phyloP scores from a whole-genome alignment of 306 rosid species.

The Trichosanthes truncata region DNA sequence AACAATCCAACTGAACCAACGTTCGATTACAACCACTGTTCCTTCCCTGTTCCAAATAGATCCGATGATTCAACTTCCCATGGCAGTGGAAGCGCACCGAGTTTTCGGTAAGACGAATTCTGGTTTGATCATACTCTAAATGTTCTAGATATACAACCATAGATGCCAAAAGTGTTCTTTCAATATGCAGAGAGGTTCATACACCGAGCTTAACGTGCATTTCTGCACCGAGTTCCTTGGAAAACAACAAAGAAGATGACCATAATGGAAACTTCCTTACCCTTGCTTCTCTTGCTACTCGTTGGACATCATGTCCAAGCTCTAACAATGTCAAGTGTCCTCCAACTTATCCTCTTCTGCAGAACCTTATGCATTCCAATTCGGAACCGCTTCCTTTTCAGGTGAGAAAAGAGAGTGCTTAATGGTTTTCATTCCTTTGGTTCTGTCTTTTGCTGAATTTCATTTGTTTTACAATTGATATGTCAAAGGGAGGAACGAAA shows the following conservation, averaged over 20 bases:
- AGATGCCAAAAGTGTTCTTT: not conserved
- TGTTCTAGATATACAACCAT: not conserved
- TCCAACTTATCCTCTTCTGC: not conserved
- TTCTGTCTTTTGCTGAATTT: not conserved
- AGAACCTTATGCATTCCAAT: not conserved
- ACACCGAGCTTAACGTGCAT: not conserved
- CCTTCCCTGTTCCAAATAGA: slow-evolving; percentile 25
- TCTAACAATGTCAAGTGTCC: not conserved
- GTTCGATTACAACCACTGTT: slow-evolving; percentile 26
- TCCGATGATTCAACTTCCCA: slow-evolving; percentile 22
- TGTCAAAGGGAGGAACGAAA: slow-evolving; percentile 20
- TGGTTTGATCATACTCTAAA: slow-evolving; percentile 10
- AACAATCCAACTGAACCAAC: slow-evolving; percentile 29
- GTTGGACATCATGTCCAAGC: slow-evolving; percentile 1
- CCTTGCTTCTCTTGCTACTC: not conserved
- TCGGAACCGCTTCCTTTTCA: not conserved
- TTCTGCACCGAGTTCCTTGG: slow-evolving; percentile 1
- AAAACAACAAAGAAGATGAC: not conserved
- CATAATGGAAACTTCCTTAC: not conserved
- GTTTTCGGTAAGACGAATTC: slow-evolving; percentile 11
- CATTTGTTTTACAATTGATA: not conserved
- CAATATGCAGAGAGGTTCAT: slow-evolving; percentile 1
- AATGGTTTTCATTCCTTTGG: not conserved
- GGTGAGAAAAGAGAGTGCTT: not conserved
- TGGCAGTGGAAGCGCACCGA: not conserved